Conservation (phyloP, 495 filamentous ascomycete species). For the Podospora comata region DNA sequence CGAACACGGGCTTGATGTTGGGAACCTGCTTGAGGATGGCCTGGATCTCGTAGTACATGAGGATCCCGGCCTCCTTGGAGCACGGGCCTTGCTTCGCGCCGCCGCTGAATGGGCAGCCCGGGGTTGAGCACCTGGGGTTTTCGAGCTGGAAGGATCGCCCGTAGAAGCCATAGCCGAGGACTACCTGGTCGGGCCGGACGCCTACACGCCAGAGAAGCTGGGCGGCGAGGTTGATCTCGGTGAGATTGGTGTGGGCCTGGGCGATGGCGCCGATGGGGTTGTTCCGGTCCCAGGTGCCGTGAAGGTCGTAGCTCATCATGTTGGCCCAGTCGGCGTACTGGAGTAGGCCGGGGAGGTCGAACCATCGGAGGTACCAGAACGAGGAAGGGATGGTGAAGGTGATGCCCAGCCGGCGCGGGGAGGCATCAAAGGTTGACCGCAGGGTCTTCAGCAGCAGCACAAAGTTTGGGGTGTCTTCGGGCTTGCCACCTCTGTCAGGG, state of each 20-base stretch:
- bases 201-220: conserved; percentile 52
- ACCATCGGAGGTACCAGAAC: conserved; percentile 56
- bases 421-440: conserved; percentile 7
- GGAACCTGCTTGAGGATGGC: conserved; percentile 22
- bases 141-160: conserved; percentile 38
- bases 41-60: conserved; percentile 41
- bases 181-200: conserved; percentile 42
- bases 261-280: conserved; percentile 33
- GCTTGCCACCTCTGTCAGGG: conserved; percentile 37
- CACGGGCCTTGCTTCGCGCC: conserved; percentile 33
- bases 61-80: conserved; percentile 29
- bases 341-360: conserved; percentile 46
- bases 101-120: conserved; percentile 31
- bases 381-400: conserved; percentile 46
- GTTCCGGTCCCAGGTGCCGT: conserved; percentile 32
- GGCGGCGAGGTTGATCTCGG: conserved; percentile 47
- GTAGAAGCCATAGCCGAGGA: conserved; percentile 52
- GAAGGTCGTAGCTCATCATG: conserved; percentile 55
- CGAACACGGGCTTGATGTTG: not conserved
- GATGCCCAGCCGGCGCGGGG: conserved; percentile 17
- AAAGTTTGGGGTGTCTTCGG: conserved; percentile 41
- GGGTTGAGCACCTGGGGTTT: conserved; percentile 21
- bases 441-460: conserved; percentile 16
- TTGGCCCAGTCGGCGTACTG: conserved; percentile 51
- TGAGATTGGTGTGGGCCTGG: conserved; percentile 52